Conservation (phyloP, 2,329 filamentous ascomycete genomes). For the Fusarium tricinctum region DNA sequence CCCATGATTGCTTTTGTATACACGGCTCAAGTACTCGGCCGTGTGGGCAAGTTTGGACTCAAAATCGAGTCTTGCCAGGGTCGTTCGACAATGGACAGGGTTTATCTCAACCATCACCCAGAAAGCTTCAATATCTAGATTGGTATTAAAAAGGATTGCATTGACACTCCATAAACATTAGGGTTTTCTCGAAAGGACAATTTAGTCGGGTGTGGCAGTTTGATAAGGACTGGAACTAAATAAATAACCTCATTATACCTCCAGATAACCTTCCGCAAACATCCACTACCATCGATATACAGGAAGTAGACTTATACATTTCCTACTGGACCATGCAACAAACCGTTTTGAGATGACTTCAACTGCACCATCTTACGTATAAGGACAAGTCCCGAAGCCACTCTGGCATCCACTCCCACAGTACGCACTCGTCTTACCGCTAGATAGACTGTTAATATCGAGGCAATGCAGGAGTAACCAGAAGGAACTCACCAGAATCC, state of each 20-base stretch:
- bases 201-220: background rate
- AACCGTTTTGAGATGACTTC: background rate
- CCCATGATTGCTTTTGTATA: constrained; percentile 4
- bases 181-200: background rate
- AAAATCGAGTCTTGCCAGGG: constrained; percentile 15
- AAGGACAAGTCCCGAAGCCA: constrained; percentile 21
- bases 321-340: background rate
- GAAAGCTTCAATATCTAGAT: background rate
- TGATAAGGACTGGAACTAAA: background rate
- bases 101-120: too few species aligned
- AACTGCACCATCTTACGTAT: background rate
- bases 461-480: background rate
- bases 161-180: background rate
- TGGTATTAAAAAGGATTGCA: background rate
- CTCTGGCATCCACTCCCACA: constrained; percentile 18
- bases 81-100: too few species aligned
- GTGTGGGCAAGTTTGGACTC: background rate
- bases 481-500: constrained; percentile 20
- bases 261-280: background rate
- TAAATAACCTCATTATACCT: background rate
- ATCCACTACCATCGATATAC: background rate
- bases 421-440: constrained; percentile 32
- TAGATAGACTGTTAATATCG: background rate
- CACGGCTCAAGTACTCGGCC: constrained; percentile 2
- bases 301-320: background rate